Percentiles rank a stretch among this genome's conserved stretches.
Evolutionary conservation across 1,139 yeast species (phyloP).

Genomic region (Geotrichum bryndzae): DNA sequence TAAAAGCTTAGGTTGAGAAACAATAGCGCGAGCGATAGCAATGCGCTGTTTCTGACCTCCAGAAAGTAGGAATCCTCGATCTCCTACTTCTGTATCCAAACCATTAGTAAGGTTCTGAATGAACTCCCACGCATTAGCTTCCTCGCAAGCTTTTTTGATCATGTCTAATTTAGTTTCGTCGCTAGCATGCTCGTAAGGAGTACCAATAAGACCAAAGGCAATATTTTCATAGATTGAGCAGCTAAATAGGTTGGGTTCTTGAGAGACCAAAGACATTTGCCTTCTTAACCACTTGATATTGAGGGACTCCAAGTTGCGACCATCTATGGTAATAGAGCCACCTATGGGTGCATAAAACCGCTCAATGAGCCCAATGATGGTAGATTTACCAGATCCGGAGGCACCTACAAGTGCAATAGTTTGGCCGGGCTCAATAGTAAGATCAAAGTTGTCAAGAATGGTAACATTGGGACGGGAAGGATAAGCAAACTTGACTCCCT

Average conservation of each 20-base stretch:
- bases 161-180: constrained; percentile 32
- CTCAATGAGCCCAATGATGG: constrained; percentile 66
- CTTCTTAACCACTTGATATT: constrained; percentile 69
- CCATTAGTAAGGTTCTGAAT: constrained; percentile 38
- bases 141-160: constrained; percentile 36
- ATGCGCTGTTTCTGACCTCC: constrained; percentile 92
- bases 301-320: constrained; percentile 53
- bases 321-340: constrained; percentile 66
- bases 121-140: constrained; percentile 41
- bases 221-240: constrained; percentile 77
- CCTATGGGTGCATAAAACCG: constrained; percentile 58
- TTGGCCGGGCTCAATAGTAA: constrained; percentile 60
- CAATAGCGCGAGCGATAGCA: constrained; percentile 77
- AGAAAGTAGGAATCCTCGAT: constrained; percentile 49
- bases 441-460: constrained; percentile 59
- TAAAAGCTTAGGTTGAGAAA: constrained; percentile 56
- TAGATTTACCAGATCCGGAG: constrained; percentile 88
- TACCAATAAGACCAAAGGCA: constrained; percentile 59
- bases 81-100: constrained; percentile 51
- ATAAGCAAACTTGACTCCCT: constrained; percentile 63
- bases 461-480: constrained; percentile 81
- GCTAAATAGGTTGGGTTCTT: constrained; percentile 76
- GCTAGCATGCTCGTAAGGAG: constrained; percentile 45
- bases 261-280: constrained; percentile 78
- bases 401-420: constrained; percentile 88